A percentile compares a stretch with the other conserved stretches of the same genome.
Conservation (phyloP, 2,329 filamentous ascomycete genomes). For the Trichophyton mentagrophytes region DNA sequence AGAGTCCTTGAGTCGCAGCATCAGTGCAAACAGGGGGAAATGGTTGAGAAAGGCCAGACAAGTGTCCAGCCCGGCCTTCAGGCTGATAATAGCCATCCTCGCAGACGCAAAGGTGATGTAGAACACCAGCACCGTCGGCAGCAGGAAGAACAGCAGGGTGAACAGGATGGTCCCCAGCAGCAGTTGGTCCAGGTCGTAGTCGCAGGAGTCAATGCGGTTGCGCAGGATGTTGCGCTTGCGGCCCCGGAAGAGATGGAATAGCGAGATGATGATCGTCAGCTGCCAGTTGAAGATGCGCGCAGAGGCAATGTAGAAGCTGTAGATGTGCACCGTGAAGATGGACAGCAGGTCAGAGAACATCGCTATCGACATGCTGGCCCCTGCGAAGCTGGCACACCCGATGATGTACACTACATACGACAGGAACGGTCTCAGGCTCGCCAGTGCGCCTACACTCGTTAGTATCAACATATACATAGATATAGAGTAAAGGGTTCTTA, state of each 20-base stretch:
- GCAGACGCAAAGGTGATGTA: conserved; percentile 93
- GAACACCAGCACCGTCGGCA: conserved; percentile 91
- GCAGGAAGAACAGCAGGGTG: conserved; percentile 82
- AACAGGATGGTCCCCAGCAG: conserved; percentile 94
- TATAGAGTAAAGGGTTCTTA: conserved; percentile 31
- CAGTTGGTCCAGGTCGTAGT: conserved; percentile 94
- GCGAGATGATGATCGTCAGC: conserved; percentile 84
- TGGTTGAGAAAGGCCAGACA: conserved; percentile 89
- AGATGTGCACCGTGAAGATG: conserved; percentile 85
- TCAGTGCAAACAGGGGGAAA: conserved; percentile 91
- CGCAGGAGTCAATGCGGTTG: conserved; percentile 95
- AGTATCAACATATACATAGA: background rate
- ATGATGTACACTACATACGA: conserved; percentile 83
- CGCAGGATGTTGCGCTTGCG: conserved; percentile 96
- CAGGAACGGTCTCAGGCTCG: conserved; percentile 63
- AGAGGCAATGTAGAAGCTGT: conserved; percentile 94
- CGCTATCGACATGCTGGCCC: conserved; percentile 92
- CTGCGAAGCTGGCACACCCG: conserved; percentile 86
- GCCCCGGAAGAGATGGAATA: conserved; percentile 97
- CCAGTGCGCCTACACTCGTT: conserved; percentile 52
- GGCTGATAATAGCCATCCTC: conserved; percentile 82
- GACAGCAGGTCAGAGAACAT: conserved; percentile 90
- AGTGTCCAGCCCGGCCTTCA: conserved; percentile 87
- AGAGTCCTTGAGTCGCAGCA: conserved; percentile 90
- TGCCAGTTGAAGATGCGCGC: conserved; percentile 98